Conservation (phyloP, 2,329 filamentous ascomycete genomes). For the Trichoderma sp. region DNA sequence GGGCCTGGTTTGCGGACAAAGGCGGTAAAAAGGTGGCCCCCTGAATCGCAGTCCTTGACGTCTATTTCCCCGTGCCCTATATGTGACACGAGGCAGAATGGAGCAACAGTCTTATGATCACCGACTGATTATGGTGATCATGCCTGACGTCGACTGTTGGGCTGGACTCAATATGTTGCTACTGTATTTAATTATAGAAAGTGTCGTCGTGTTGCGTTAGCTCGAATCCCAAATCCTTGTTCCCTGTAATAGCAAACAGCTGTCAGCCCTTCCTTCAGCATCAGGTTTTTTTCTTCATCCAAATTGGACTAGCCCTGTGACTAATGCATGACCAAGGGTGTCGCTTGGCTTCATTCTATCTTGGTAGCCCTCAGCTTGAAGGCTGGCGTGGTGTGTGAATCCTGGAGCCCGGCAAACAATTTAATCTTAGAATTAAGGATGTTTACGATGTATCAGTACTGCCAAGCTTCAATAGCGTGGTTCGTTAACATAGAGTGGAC, state of each 20-base stretch:
- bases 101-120: neutral
- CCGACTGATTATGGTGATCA: neutral
- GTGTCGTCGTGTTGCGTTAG: conserved; percentile 10
- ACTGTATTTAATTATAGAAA: neutral
- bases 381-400: neutral
- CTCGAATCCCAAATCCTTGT: neutral
- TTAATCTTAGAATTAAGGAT: neutral
- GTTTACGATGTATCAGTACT: neutral
- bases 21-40: neutral
- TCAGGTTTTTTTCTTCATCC: neutral
- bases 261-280: conserved; percentile 18
- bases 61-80: neutral
- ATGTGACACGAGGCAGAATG: neutral
- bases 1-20: neutral
- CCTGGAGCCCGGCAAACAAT: neutral
- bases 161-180: neutral
- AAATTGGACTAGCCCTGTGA: conserved; percentile 6
- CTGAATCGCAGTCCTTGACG: neutral
- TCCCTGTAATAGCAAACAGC: neutral
- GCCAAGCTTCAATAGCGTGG: neutral
- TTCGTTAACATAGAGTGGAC: neutral
- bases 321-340: neutral
- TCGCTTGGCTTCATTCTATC: neutral
- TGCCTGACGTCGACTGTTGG: neutral
- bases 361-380: neutral